Evolutionary conservation across 2,329 filamentous ascomycete species (phyloP), one percentile per base, ranked within the genome.

Genomic region (Cryphonectria nitschkei): DNA sequence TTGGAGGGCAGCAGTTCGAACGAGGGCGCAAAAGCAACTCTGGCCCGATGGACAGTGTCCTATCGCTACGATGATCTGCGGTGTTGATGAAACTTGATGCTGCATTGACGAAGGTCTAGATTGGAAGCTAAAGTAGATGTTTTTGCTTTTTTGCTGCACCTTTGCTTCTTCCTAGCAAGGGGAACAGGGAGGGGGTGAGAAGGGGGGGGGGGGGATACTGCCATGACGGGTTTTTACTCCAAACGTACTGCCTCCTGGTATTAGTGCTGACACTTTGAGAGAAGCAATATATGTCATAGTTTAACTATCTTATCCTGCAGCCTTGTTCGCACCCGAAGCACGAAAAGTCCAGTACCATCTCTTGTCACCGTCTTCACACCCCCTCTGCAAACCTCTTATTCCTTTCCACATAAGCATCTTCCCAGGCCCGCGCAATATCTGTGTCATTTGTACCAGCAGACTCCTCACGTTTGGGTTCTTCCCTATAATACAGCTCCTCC

Each of bases 341-440:
- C 32, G 1, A 60, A 22, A 14, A 8, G 7, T 29, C 56, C 29
- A 37, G 2, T 22, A 5, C 7, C 56, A 58, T 11, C 32, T 60
- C 29, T 32, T 6, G 13, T 19, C 56, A 16, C 16, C 9, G n/a
- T 54, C 9, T 11, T 26, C n/a, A 62, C 8, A 2, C 19, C 13
- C 60, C 60, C 60, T 39, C 22, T 41, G 60, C 67, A 34, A 69
- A 69, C 5, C 34, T 39, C 61, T 68, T 65, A 16, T 69, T 65
- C 26, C 67, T 65, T 19, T 58, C 67, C 29, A 56, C 50, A 2
- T 69, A 65, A 34, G 14, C 50, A 3, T 2, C 34, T 7, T 9
- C 34, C 61, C 61, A 69, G 41, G 22, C 67, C 61, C 65, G 34
- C 26, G 14, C 67, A 6, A 65, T 14, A 16, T 34, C 46, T 5